These are phyloP conservation scores for Trametes cingulata DNA, from an alignment of 768 basidiomycete genomes.

Conservation along the genomic window DNA sequence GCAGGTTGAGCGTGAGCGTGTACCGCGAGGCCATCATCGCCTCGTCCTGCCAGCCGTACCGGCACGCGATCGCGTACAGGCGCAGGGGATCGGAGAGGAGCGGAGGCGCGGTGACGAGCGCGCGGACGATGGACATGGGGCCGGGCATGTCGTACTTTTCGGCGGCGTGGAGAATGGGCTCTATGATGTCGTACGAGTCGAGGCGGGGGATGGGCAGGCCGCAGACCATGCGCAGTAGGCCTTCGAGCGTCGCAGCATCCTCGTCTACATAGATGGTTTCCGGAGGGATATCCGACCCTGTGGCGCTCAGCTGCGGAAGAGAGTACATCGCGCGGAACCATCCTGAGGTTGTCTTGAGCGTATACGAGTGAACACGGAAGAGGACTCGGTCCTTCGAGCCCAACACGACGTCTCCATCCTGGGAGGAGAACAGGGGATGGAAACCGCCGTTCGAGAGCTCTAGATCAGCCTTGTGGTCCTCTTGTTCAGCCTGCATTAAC, in stretches of 20 bases:
- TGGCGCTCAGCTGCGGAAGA: constrained; percentile 44
- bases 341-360: constrained; percentile 61
- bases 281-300: constrained; percentile 13
- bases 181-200: constrained; percentile 53
- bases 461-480: constrained; percentile 3
- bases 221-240: constrained; percentile 60
- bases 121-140: constrained; percentile 58
- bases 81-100: constrained; percentile 39
- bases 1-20: constrained; percentile 56
- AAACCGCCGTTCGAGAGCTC: constrained; percentile 7
- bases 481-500: constrained; percentile 17
- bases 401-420: constrained; percentile 58
- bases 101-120: constrained; percentile 53
- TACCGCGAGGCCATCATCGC: constrained; percentile 53
- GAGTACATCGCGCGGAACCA: constrained; percentile 66
- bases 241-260: constrained; percentile 53
- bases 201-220: constrained; percentile 54
- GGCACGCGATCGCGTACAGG: constrained; percentile 37
- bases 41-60: constrained; percentile 61
- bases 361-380: constrained; percentile 61
- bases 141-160: constrained; percentile 76
- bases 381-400: constrained; percentile 49
- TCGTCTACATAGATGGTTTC: constrained; percentile 58
- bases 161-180: constrained; percentile 58
- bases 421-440: constrained; percentile 53